Base-by-base conservation (phyloP, 2,329 filamentous ascomycete species). In the Colletotrichum siamense region DNA sequence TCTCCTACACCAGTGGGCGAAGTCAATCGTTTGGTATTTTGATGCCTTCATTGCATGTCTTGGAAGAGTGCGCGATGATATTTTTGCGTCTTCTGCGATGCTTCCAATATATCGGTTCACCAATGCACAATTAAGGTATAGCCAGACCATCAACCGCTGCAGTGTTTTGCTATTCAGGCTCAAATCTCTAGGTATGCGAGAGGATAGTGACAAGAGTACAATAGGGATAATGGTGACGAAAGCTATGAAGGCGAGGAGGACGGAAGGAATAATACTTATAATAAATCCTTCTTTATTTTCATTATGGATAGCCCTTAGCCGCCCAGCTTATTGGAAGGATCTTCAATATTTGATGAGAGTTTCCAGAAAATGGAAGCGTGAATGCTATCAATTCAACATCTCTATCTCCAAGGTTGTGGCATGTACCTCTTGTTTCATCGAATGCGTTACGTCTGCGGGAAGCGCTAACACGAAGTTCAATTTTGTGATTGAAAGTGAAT, bases 401-500 rank as follows among this genome's bases (percentile, higher is more conserved):
- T 44, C 36, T 44, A 18, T 18, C 36, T 10, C 8, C 13, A 16
- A 36, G 34, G 36, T n/a, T n/a, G 0, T 10, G 9, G 16, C 18
- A 44, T 44, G 5, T 44, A 10, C 39, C 8, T 8, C 9, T 6
- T n/a, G 5, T 44, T 44, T 44, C 8, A 44, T 44, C n/a, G 5
- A n/a, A 44, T n/a, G 39, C 39, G 39, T n/a, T 44, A 10, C 16
- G 39, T 44, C 39, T 44, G 16, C 18, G 18, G 39, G 39, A n/a
- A 44, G 18, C 39, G 8, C 18, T 44, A n/a, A n/a, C 16, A 44
- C 8, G 8, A 9, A 39, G 39, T 44, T 44, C 18, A 44, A 3
- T 44, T n/a, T 4, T 12, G 3, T 44, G 1, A 44, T 44, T n/a
- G 8, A 44, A 12, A n/a, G 8, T n/a, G 1, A 0, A 8, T 44